Percentiles rank a stretch among this genome's conserved stretches.
phyloP scores from a whole-genome alignment of 2,329 filamentous ascomycete genomes.

The Ploettnerulaceae sp. region DNA sequence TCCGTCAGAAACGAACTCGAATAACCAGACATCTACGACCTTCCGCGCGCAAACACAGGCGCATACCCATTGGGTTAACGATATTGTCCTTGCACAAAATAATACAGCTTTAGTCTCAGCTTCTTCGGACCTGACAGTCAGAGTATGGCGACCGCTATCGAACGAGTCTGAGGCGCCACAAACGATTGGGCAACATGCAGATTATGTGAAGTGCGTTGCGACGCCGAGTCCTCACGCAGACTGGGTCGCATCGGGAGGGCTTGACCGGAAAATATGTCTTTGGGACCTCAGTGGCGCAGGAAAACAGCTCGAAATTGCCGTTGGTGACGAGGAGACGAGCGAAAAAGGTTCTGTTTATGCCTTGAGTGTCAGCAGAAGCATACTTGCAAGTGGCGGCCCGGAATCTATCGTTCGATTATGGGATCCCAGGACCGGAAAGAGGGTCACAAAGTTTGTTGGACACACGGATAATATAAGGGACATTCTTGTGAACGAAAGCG shows the following conservation, averaged over 20 bases:
- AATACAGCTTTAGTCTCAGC: conserved; percentile 65
- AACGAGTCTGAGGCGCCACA: conserved; percentile 60
- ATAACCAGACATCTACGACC: conserved; percentile 45
- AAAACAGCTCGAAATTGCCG: conserved; percentile 81
- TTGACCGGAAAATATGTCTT: conserved; percentile 86
- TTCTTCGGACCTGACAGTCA: conserved; percentile 69
- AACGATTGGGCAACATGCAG: conserved; percentile 86
- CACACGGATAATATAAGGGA: conserved; percentile 93
- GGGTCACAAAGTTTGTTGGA: conserved; percentile 92
- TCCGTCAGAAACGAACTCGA: conserved; percentile 32
- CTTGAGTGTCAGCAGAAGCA: conserved; percentile 69
- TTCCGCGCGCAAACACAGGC: conserved; percentile 62
- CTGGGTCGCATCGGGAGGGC: conserved; percentile 91
- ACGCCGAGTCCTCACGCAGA: conserved; percentile 64
- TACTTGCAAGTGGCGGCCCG: conserved; percentile 88
- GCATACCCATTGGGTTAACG: conserved; percentile 76
- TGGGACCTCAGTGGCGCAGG: conserved; percentile 91
- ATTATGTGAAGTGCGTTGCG: conserved; percentile 94
- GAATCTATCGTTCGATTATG: conserved; percentile 90
- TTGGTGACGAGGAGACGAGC: conserved; percentile 72
- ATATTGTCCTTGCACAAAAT: conserved; percentile 61
- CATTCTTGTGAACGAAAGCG: conserved; percentile 82
- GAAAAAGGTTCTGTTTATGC: conserved; percentile 97
- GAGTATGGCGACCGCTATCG: conserved; percentile 71
- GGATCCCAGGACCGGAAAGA: conserved; percentile 83